Evolutionary conservation across 2,329 filamentous ascomycete species (phyloP), one percentile per base, ranked within the genome.

Genomic region (Cercospora brassicicola): DNA sequence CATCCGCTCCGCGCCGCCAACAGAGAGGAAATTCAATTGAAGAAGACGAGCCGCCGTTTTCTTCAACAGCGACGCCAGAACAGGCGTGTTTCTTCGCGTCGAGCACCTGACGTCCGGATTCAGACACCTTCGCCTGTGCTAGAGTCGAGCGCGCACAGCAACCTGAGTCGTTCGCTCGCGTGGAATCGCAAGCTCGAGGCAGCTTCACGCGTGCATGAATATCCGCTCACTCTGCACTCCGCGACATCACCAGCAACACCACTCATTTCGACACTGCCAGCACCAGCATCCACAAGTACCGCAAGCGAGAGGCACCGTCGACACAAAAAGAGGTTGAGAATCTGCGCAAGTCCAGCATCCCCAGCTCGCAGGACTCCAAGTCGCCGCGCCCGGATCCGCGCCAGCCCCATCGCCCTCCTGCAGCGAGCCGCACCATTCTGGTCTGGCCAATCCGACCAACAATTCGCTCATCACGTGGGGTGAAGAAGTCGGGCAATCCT

Each of bases 401-500:
- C n/a, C 55, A n/a, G 23, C 51, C 51, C 20, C 51, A 56, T 31
- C 53, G n/a, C 53, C 23, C 53, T 15, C 23, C 53, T 56, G 23
- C 53, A 15, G 53, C 53, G 36, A 39, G 36, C 36, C 36, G 36
- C 36, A 6, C 36, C 36, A n/a, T 8, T 42, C 36, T 2, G 15
- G 13, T 15, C 5, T 11, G 23, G 53, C 53, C 53, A 30, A 56
- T 56, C 53, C 53, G 53, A 56, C 23, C 53, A 15, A 15, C 53
- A 28, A 28, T 45, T 30, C 5, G 45, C 11, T 2, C 66, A 61
- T 45, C 66, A 60, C 61, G 56, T 60, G 59, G 62, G 42, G 39
- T 48, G 48, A 28, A 48, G 23, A 39, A 9, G 56, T 45, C 62
- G 56, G 59, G 62, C 62, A 7, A 51, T 67, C 65, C 45, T 67